Evolutionary conservation across 202 grass and related monocot genomes (phyloP).

Genomic region (Setaria viridis): DNA sequence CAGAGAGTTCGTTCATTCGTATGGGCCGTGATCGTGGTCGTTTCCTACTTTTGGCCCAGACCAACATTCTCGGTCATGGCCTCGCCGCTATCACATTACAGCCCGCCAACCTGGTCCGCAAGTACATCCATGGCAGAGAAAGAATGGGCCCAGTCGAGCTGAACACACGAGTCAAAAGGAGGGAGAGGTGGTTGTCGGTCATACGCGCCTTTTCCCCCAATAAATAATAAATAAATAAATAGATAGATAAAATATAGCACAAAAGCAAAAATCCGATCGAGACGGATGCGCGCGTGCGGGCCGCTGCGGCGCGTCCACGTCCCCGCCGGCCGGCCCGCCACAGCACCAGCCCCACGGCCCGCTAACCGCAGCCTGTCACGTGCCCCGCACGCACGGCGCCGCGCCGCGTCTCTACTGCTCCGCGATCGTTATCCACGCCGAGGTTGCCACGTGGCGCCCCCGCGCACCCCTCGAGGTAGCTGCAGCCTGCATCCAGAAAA

Average conservation of each 20-base stretch:
- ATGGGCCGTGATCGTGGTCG: neutral
- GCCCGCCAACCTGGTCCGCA: neutral
- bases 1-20: neutral
- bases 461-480: neutral
- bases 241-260: neutral
- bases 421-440: conserved; percentile 25
- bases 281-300: neutral
- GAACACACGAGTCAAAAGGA: neutral
- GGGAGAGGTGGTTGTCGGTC: too few species aligned
- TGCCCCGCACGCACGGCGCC: neutral
- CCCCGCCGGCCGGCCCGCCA: too few species aligned
- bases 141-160: neutral
- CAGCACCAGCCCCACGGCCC: neutral
- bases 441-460: conserved; percentile 31
- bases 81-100: neutral
- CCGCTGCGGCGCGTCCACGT: neutral
- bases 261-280: too few species aligned
- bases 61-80: neutral
- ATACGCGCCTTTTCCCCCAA: too few species aligned
- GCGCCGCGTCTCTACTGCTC: neutral
- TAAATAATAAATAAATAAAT: too few species aligned
- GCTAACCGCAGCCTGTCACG: neutral
- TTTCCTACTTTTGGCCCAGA: neutral
- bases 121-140: neutral
- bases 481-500: neutral